Evolutionary conservation across 2,329 filamentous ascomycete genomes (phyloP), one percentile per base, ranked within the genome.

Genomic region (Davidsoniella eucalypti): DNA sequence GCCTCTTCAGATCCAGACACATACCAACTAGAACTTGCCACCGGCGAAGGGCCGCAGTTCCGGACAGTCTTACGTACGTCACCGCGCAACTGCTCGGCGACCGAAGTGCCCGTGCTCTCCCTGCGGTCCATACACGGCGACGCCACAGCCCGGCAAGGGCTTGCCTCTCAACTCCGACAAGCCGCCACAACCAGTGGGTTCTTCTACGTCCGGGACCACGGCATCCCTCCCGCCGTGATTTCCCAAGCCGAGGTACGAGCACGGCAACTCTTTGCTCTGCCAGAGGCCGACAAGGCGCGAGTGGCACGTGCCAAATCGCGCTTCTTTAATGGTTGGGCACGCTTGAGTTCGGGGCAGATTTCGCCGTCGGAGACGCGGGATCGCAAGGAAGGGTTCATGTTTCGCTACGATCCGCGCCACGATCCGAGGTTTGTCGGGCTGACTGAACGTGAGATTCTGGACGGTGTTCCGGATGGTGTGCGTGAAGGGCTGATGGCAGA

Each of bases 181-280:
- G 73, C 73, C 0, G 68, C 71, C 2, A 66, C 68, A 12, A 70
- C 66, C 37, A 73, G 63, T 0, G 73, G 72, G 2, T 76, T 76
- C 61, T 76, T 76, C 60, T 76, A 76, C 60, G 64, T 75, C 52
- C 64, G 63, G 53, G 70, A 72, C 51, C 71, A 75, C 52, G 68
- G 70, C 3, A 67, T 74, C 21, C 52, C 64, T 0, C 39, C 61
- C 1, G 56, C 59, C 23, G 49, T 60, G 10, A 61, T 58, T 2
- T 52, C 60, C 4, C 52, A 57, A 1, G 65, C 62, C 0, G 61
- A 65, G 23, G 47, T 56, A 4, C 23, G 26, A 8, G 33, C 46
- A 10, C 33, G 33, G 46, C 33, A 21, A 5, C 38, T 76, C 57
- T 76, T 76, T 60, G 63, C 60, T 4, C 71, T 75, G 53, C 60